Base-by-base conservation (phyloP, 768 basidiomycete genomes). In the Lactarius pseudohatsudake region DNA sequence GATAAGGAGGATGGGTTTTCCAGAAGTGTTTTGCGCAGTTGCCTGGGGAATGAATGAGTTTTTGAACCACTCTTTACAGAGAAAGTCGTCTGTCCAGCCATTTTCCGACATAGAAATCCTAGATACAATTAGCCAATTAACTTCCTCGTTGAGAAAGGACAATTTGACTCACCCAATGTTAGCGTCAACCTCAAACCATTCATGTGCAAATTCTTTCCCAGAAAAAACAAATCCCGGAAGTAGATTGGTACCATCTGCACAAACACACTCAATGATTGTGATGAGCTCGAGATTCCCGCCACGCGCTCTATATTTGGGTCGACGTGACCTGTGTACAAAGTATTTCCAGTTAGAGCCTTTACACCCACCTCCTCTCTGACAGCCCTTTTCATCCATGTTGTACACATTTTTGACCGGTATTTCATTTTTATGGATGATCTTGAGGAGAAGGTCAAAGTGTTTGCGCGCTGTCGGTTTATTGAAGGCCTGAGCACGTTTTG, bases 401-500 rank as follows among this genome's bases (percentile, higher is more conserved):
- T 38, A 38, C 10, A 38, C 9, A 13, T 38, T 38, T 38, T 38
- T 9, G 9, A 38, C 6, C 2, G 38, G 38, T 10, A 38, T 13
- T 11, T 13, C 11, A 9, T 38, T 2, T 13, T 38, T 38, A 1
- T 50, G 26, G 16, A 66, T 54, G 22, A 71, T 26, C 30, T 66
- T 34, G 13, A 28, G 26, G 11, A 70, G 55, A 0, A 59, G 38
- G 9, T 66, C 41, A 58, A 69, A 64, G 32, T 68, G 59, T 16
- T 50, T 9, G 38, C 11, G 10, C 4, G 71, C 70, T 2, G 59
- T 65, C 0, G 65, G 53, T 67, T 57, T 11, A 53, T 81, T 81
- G 67, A 82, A 77, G 0, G 72, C 72, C 50, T 73, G 63, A 3
- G 74, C 77, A 34, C 74, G 64, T 60, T 77, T 76, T 1, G 74